Base-by-base conservation (phyloP, 129 eudicot species). In the Gnaphalium uliginosum region DNA sequence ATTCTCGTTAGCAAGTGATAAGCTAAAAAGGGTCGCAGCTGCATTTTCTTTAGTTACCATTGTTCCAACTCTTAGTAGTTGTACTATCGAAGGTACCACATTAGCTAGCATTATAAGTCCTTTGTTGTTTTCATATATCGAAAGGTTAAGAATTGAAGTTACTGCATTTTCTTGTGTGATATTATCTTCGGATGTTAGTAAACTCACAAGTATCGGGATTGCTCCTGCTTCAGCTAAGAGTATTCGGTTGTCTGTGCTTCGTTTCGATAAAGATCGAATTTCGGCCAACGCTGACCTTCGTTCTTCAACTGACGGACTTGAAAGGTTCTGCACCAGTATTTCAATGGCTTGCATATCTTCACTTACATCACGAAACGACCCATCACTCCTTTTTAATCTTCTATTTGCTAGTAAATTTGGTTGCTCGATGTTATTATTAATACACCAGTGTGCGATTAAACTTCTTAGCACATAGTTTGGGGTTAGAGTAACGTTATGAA, bases 191-290 rank as follows among this genome's bases (percentile, higher is more conserved):
- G 89, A 81, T 17, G 93, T 87, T 83, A 92, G 74, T 23, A 92
- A 79, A 74, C 71, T 85, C 24, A 92, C 93, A 2, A 92, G 86
- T 22, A 89, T 68, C 5, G 97, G 97, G 59, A 94, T 91, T 9
- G 96, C 99, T 32, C 97, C 97, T 0, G 96, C 93, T 79, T 91
- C 96, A 0, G 96, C 97, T 15, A 94, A 77, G 46, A 94, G 74
- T 30, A 94, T 87, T 57, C 99, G 74, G 64, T 91, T 94, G 41
- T 94, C 97, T 0, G 99, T 94, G 86, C 96, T 94, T 84, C 96
- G 61, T 76, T 91, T 94, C 3, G 97, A 94, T n/a, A 91, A 82
- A 1, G 90, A 94, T 29, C 99, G 88, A 80, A 91, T 89, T 78
- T 91, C 92, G 1, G 87, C 32, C 37, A 87, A 91, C 2, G 97